phyloP scores from a whole-genome alignment of 2,329 filamentous ascomycete genomes.

The Elsinoe australis region DNA sequence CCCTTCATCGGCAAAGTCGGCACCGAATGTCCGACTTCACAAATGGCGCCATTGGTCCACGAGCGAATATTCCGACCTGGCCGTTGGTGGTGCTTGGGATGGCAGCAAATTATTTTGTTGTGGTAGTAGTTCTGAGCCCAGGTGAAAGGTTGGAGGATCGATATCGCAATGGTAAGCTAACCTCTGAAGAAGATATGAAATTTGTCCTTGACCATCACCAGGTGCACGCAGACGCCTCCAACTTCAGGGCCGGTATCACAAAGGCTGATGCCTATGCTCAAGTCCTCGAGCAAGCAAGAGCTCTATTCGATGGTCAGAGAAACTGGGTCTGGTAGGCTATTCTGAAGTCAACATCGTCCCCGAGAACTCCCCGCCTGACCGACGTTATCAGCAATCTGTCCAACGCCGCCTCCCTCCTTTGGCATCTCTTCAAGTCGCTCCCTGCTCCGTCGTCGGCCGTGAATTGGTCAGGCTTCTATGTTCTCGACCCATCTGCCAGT shows the following conservation, averaged over 20 bases:
- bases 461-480: constrained; percentile 80
- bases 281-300: constrained; percentile 61
- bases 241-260: constrained; percentile 57
- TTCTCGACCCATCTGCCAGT: constrained; percentile 45
- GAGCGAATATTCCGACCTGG: too few species aligned
- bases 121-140: too few species aligned
- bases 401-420: constrained; percentile 67
- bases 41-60: neutral
- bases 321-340: constrained; percentile 58
- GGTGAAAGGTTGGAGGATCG: too few species aligned
- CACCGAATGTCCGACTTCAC: neutral
- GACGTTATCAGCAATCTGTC: constrained; percentile 57
- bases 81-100: too few species aligned
- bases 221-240: constrained; percentile 75
- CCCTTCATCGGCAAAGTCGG: neutral
- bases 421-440: constrained; percentile 71
- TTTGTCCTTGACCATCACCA: too few species aligned
- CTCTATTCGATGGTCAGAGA: constrained; percentile 62
- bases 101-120: too few species aligned
- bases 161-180: neutral
- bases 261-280: constrained; percentile 69
- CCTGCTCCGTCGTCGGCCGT: constrained; percentile 57
- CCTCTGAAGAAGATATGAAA: too few species aligned
- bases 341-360: neutral
- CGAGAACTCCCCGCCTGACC: neutral